Evolutionary conservation across 2,329 filamentous ascomycete species (phyloP).

Genomic region (Xylaria sp.): DNA sequence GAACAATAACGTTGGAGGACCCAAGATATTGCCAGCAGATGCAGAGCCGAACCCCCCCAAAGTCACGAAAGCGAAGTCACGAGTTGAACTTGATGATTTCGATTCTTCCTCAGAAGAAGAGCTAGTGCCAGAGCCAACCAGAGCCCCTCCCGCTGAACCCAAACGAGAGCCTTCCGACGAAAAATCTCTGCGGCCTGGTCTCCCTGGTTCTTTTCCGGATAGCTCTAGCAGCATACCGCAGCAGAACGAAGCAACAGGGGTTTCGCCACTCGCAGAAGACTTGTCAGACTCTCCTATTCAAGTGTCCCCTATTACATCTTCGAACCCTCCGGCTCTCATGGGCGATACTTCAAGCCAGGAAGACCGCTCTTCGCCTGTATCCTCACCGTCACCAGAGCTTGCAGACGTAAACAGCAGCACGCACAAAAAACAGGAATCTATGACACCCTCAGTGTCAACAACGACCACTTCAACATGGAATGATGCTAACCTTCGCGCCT

Average conservation of each 20-base stretch:
- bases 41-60: slow-evolving; percentile 65
- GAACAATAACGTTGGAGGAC: slow-evolving; percentile 52
- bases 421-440: slow-evolving; percentile 58
- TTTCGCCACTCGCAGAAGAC: slow-evolving; percentile 52
- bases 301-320: slow-evolving; percentile 65
- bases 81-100: slow-evolving; percentile 76
- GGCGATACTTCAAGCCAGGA: slow-evolving; percentile 78
- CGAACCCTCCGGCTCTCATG: slow-evolving; percentile 73
- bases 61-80: slow-evolving; percentile 67
- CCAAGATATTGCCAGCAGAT: slow-evolving; percentile 57
- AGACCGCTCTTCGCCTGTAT: slow-evolving; percentile 69
- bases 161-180: slow-evolving; percentile 42
- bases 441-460: slow-evolving; percentile 65
- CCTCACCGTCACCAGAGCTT: slow-evolving; percentile 72
- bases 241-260: slow-evolving; percentile 49
- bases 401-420: slow-evolving; percentile 58
- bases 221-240: slow-evolving; percentile 51
- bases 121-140: slow-evolving; percentile 47
- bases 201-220: slow-evolving; percentile 56
- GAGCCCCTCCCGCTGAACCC: slow-evolving; percentile 43
- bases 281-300: slow-evolving; percentile 76
- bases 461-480: slow-evolving; percentile 79
- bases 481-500: slow-evolving; percentile 83
- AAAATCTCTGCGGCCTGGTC: slow-evolving; percentile 48
- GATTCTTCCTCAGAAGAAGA: slow-evolving; percentile 66